Percentiles rank a stretch among this genome's conserved stretches.
phyloP scores from a whole-genome alignment of 1,284 basidiomycete genomes.

The Tilletia indica region DNA sequence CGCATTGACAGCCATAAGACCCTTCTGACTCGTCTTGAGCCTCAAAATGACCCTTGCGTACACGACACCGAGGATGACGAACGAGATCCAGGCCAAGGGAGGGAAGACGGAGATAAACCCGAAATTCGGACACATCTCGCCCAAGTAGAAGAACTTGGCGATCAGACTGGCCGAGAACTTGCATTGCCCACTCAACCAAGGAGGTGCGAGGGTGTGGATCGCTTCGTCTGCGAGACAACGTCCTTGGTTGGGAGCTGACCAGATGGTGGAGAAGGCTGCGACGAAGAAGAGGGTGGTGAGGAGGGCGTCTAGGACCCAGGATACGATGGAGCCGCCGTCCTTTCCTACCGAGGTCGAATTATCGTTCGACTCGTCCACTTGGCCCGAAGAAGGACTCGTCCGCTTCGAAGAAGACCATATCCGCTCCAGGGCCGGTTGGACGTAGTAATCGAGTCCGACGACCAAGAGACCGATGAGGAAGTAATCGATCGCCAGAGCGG shows the following conservation, averaged over 20 bases:
- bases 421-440: slow-evolving; percentile 21
- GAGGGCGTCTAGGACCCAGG: slow-evolving; percentile 26
- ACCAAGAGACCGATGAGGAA: slow-evolving; percentile 31
- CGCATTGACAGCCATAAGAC: neutral
- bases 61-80: slow-evolving; percentile 40
- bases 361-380: neutral
- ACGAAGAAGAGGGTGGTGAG: slow-evolving; percentile 25
- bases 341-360: neutral
- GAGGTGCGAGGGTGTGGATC: neutral
- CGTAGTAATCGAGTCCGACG: slow-evolving; percentile 23
- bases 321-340: slow-evolving; percentile 21
- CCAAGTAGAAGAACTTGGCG: slow-evolving; percentile 1
- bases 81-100: slow-evolving; percentile 41
- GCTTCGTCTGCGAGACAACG: slow-evolving; percentile 20
- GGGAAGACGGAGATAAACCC: slow-evolving; percentile 41
- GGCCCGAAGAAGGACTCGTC: neutral
- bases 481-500: slow-evolving; percentile 39
- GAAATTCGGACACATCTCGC: slow-evolving; percentile 13
- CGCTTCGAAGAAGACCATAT: neutral
- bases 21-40: neutral
- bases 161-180: neutral
- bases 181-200: neutral
- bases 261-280: slow-evolving; percentile 37
- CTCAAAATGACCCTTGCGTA: slow-evolving; percentile 37
- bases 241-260: slow-evolving; percentile 30